Percentiles rank a stretch among this genome's conserved stretches.
These are phyloP conservation scores for Hirsutella rhossiliensis DNA, from an alignment of 2,329 filamentous ascomycete genomes.

Conservation along the genomic window DNA sequence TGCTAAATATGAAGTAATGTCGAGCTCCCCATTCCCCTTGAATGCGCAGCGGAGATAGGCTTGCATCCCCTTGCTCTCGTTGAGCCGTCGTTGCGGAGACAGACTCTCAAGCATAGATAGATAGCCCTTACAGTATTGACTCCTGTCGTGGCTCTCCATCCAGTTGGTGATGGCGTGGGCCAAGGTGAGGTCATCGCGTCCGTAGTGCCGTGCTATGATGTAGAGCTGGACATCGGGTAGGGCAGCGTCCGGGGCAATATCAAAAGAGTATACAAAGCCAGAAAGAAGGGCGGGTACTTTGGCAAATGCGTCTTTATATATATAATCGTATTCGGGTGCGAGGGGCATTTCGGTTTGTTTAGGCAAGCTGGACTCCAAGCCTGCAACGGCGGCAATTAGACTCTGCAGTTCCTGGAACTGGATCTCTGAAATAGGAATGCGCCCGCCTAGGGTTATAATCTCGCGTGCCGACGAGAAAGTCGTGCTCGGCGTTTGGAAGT, in stretches of 20 bases:
- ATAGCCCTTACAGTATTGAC: conserved; percentile 1
- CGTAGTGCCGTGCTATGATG: not conserved
- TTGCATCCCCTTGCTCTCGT: conserved; percentile 4
- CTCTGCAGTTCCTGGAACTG: not conserved
- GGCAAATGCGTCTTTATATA: not conserved
- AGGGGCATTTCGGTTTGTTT: not conserved
- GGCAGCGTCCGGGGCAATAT: not conserved
- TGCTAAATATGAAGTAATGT: not conserved
- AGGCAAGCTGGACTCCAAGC: not conserved
- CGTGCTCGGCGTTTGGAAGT: not conserved
- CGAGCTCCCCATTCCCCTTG: not conserved
- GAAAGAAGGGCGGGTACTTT: not conserved
- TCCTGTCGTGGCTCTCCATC: not conserved
- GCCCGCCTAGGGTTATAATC: not conserved
- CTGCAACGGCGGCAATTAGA: not conserved
- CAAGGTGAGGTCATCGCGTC: conserved; percentile 2
- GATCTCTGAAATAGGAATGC: not conserved
- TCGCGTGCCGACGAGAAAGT: not conserved
- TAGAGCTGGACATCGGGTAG: conserved; percentile 1
- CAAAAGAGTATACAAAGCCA: not conserved
- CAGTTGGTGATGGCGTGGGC: not conserved
- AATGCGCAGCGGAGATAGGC: conserved; percentile 1
- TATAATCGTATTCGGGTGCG: not conserved
- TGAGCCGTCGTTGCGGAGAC: conserved; percentile 1
- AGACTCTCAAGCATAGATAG: conserved; percentile 1